Conservation (phyloP, 1,284 basidiomycete genomes). For the Bjerkandera adusta region DNA sequence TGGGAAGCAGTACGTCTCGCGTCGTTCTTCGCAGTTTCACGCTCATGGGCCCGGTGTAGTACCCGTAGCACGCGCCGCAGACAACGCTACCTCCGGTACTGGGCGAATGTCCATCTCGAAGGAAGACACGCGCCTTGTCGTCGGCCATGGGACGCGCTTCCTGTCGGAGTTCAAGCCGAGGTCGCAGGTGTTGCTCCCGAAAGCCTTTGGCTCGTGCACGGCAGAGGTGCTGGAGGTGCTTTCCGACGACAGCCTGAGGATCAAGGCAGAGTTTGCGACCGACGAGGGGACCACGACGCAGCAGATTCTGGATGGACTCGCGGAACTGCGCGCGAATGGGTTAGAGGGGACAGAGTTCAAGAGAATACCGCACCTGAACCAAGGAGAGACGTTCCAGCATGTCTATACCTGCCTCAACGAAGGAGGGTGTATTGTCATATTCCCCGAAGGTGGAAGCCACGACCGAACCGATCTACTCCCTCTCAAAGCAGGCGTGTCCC, state of each 20-base stretch:
- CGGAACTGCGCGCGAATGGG: constrained; percentile 53
- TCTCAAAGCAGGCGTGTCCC: constrained; percentile 92
- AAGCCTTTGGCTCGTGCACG: constrained; percentile 72
- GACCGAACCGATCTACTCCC: constrained; percentile 96
- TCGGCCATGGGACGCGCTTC: constrained; percentile 84
- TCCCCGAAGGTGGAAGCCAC: constrained; percentile 97
- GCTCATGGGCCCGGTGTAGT: constrained; percentile 57
- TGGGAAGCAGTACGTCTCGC: constrained; percentile 82
- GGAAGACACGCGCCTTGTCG: constrained; percentile 75
- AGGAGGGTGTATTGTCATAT: constrained; percentile 92
- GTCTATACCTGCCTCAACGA: constrained; percentile 89
- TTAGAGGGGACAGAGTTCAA: constrained; percentile 72
- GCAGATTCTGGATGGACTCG: constrained; percentile 64
- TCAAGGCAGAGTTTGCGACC: constrained; percentile 90
- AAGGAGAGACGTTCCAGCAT: constrained; percentile 91
- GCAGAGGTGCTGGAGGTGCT: constrained; percentile 89
- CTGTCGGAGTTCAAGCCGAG: constrained; percentile 73
- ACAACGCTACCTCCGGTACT: constrained; percentile 78
- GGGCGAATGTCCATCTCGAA: constrained; percentile 76
- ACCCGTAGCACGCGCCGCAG: constrained; percentile 91
- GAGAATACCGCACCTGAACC: constrained; percentile 82
- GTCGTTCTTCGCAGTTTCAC: constrained; percentile 1
- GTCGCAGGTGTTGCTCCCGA: constrained; percentile 89
- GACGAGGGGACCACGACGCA: constrained; percentile 76
- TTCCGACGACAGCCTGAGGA: constrained; percentile 80